These are phyloP conservation scores for Salvia splendens DNA, from an alignment of 257 asterid species.

Conservation along the genomic window DNA sequence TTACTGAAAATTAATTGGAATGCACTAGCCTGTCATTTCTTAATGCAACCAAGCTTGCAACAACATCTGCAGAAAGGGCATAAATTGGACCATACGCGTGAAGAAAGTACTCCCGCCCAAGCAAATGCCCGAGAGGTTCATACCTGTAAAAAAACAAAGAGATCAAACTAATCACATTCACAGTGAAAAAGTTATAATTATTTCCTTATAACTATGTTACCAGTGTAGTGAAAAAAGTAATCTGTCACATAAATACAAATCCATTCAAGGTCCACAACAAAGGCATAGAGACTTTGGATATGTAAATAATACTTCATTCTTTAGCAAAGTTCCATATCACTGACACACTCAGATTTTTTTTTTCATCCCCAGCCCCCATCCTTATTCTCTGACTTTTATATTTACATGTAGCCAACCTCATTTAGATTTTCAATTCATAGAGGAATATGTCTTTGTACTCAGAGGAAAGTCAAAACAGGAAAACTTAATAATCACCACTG, in stretches of 20 bases:
- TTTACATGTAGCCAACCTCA: slow-evolving; percentile 19
- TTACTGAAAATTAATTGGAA: slow-evolving; percentile 12
- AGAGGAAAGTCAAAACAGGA: slow-evolving; percentile 1
- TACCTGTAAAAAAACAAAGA: slow-evolving; percentile 65
- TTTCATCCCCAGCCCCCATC: neutral
- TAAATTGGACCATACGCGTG: slow-evolving; percentile 97
- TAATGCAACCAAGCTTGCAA: slow-evolving; percentile 88
- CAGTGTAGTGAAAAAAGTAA: neutral
- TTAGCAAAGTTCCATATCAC: slow-evolving; percentile 5
- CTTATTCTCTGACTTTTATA: neutral
- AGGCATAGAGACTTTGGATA: neutral
- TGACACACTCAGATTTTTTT: neutral
- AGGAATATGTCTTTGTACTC: slow-evolving; percentile 2
- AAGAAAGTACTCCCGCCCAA: slow-evolving; percentile 93
- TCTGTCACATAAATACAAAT: neutral
- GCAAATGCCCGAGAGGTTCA: slow-evolving; percentile 77
- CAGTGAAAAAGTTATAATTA: neutral
- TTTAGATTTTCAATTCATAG: slow-evolving; percentile 21
- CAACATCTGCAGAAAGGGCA: slow-evolving; percentile 95
- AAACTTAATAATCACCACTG: neutral
- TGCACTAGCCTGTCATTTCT: slow-evolving; percentile 80
- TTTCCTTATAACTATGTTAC: neutral
- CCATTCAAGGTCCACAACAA: slow-evolving; percentile 1
- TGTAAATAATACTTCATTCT: slow-evolving; percentile 10
- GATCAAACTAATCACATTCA: slow-evolving; percentile 29